Conservation (phyloP, 352 stramenopile species). For the Halophytophthora polymorphica region DNA sequence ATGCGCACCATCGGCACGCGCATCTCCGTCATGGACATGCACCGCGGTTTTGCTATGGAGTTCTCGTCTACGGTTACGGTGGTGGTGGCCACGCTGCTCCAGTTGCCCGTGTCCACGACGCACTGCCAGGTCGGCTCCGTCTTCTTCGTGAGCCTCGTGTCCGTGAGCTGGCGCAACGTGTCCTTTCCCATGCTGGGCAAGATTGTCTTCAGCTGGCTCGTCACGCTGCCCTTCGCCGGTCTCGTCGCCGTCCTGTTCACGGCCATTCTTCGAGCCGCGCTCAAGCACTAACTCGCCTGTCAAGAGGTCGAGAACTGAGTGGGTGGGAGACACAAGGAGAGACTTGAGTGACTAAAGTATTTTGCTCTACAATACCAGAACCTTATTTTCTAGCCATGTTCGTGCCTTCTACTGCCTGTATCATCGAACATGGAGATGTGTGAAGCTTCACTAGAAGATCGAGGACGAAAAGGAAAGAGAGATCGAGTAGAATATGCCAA, state of each 20-base stretch:
- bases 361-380: no score
- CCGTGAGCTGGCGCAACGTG: slow-evolving; percentile 20
- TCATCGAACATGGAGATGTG: no score
- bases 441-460: no score
- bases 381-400: no score
- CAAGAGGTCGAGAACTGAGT: no score
- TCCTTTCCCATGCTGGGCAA: slow-evolving; percentile 20
- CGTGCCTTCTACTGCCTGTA: no score
- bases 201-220: slow-evolving; percentile 22
- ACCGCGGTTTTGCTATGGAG: slow-evolving; percentile 70
- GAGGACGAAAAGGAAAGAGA: no score
- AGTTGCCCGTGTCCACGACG: slow-evolving; percentile 52
- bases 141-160: slow-evolving; percentile 35
- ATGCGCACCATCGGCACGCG: slow-evolving; percentile 54
- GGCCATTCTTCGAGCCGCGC: no score
- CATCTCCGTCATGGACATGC: slow-evolving; percentile 51
- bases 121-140: slow-evolving; percentile 67
- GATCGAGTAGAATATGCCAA: no score
- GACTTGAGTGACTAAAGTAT: no score
- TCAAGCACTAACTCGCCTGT: no score
- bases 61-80: slow-evolving; percentile 62
- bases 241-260: slow-evolving; percentile 16
- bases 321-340: no score
- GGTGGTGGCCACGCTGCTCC: slow-evolving; percentile 41
- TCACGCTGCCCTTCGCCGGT: slow-evolving; percentile 26